A percentile compares a stretch with the other conserved stretches of the same genome.
These are phyloP conservation scores for Keithomyces neogunnii DNA, from an alignment of 2,329 filamentous ascomycete genomes.

Conservation along the genomic window DNA sequence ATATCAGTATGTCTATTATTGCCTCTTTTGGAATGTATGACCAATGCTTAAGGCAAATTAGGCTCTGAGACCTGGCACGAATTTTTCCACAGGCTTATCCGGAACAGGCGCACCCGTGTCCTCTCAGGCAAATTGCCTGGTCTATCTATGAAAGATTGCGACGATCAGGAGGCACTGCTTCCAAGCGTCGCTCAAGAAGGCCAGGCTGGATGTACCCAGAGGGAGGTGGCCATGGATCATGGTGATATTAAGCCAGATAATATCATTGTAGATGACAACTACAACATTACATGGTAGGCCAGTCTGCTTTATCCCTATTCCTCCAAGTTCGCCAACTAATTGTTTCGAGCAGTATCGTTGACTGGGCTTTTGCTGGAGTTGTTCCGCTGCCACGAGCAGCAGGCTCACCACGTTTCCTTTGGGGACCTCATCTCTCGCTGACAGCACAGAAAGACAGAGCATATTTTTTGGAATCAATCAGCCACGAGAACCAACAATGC, in stretches of 20 bases:
- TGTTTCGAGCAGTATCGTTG: neutral
- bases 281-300: neutral
- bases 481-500: neutral
- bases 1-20: neutral
- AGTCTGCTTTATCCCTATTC: neutral
- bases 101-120: neutral
- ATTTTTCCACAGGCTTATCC: neutral
- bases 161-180: neutral
- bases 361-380: neutral
- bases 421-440: neutral
- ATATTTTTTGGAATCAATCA: neutral
- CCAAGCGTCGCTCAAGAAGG: neutral
- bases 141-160: neutral
- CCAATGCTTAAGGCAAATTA: neutral
- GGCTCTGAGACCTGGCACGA: neutral
- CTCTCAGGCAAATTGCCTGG: neutral
- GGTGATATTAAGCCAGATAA: conserved; percentile 3
- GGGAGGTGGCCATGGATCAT: conserved; percentile 1
- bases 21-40: neutral
- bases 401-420: neutral
- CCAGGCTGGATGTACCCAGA: neutral
- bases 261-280: neutral
- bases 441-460: neutral
- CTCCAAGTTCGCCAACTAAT: neutral
- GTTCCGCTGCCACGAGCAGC: neutral